Evolutionary conservation across 192 early-diverging fungal genomes (phyloP), one percentile per base, ranked within the genome.

Genomic region (Funneliformis mosseae): DNA sequence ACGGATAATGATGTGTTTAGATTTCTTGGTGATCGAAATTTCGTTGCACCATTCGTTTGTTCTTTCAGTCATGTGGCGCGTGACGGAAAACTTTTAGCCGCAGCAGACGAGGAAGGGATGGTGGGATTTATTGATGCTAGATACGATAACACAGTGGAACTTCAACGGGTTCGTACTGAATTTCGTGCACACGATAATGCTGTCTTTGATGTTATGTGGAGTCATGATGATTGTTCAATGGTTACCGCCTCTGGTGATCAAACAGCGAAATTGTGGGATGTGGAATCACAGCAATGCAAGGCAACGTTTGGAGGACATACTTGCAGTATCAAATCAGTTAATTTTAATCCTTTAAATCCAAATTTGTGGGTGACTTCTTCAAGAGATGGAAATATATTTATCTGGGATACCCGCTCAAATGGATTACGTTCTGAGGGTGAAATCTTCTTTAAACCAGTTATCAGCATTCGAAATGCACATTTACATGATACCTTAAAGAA

Each of bases 161-260:
- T 77, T 33, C 84, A 89, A 66, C 66, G 61, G 62, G 50, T 23
- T 9, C 75, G 83, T 46, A 66, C 10, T 9, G 48, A 76, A 33
- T 93, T 92, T 80, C 74, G 84, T 61, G 92, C 90, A 5, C 95
- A 97, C 69, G 80, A 87, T 48, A 95, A 94, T 84, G 90, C 94
- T 10, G 86, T 94, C 10, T 91, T 95, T 74, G 95, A 97, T 82
- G 73, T 94, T 11, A 84, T 87, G 33, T 97, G 94, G 94, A 89
- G 89, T 46, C 64, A 77, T 7, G 90, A 94, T 81, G 92, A 95
- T 82, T 68, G 76, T 27, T 81, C 81, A 60, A 60, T 93, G 59
- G 90, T 92, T 85, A 61, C 94, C 8, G 92, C 91, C 21, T 88
- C 92, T 6, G 95, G 92, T 33, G 96, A 97, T 83, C 89, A 91